Evolutionary conservation across 345 rosid genomes (phyloP).

Genomic region (Hibiscus trionum): DNA sequence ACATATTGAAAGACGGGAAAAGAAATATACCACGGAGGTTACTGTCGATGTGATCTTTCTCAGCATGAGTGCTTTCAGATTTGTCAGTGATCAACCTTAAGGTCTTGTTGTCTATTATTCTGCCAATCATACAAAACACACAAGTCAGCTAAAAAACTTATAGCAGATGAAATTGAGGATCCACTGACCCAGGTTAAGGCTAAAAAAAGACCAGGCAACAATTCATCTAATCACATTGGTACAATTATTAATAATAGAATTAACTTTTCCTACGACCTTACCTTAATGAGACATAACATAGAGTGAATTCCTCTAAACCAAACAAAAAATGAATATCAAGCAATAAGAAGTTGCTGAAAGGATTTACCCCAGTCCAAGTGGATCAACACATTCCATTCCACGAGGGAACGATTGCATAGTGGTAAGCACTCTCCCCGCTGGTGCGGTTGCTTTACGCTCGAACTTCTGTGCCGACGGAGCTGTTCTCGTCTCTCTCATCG

Average conservation of each 20-base stretch:
- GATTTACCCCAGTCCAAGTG: conserved; percentile 81
- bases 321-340: not conserved
- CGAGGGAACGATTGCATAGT: conserved; percentile 80
- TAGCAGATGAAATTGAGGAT: not conserved
- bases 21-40: conserved; percentile 56
- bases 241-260: not conserved
- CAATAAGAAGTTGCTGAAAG: not conserved
- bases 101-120: conserved; percentile 85
- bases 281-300: not conserved
- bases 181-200: not conserved
- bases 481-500: conserved; percentile 83
- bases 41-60: conserved; percentile 34
- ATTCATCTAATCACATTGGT: not conserved
- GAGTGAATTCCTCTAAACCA: not conserved
- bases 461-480: conserved; percentile 68
- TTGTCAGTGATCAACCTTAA: conserved; percentile 72
- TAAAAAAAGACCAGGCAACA: not conserved
- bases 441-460: conserved; percentile 49
- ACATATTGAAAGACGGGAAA: not conserved
- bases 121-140: conserved; percentile 21
- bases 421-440: conserved; percentile 37
- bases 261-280: not conserved
- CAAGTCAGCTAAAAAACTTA: conserved; percentile 5
- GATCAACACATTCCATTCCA: conserved; percentile 96
- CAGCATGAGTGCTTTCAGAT: conserved; percentile 53